These are phyloP conservation scores for Sambucus nigra DNA, from an alignment of 129 eudicot species.

Conservation along the genomic window DNA sequence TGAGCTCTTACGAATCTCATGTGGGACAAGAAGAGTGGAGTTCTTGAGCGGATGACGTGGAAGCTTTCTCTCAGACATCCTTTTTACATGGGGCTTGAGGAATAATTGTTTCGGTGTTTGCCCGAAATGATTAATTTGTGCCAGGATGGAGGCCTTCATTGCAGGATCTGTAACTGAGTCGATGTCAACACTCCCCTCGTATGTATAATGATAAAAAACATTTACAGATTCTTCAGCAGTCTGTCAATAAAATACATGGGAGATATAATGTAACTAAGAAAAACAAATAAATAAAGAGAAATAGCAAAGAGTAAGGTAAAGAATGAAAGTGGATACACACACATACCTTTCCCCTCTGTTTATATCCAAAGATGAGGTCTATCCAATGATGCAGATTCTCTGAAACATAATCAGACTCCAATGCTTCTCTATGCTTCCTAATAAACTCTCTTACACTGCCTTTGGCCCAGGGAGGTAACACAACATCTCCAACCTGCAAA, in stretches of 20 bases:
- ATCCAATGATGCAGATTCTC: conserved; percentile 98
- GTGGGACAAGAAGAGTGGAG: conserved; percentile 56
- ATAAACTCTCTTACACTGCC: conserved; percentile 92
- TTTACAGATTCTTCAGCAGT: conserved; percentile 95
- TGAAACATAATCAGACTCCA: conserved; percentile 89
- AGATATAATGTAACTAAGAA: too few species aligned
- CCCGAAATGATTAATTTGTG: conserved; percentile 96
- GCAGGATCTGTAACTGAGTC: conserved; percentile 89
- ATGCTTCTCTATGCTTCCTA: conserved; percentile 93
- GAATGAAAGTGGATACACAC: neutral
- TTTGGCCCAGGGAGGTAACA: conserved; percentile 96
- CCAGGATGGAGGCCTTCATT: conserved; percentile 94
- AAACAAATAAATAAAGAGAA: neutral
- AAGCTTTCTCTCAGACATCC: conserved; percentile 49
- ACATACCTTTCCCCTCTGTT: conserved; percentile 93
- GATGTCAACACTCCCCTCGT: conserved; percentile 94
- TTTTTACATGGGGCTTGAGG: conserved; percentile 66
- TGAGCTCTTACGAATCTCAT: conserved; percentile 46
- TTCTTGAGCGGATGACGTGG: conserved; percentile 63
- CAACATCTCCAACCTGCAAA: conserved; percentile 75
- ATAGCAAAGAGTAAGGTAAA: neutral
- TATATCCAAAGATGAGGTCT: conserved; percentile 90
- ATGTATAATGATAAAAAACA: conserved; percentile 88
- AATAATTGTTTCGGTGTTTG: conserved; percentile 92
- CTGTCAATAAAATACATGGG: conserved; percentile 26